Conservation (phyloP, 2,329 filamentous ascomycete genomes). For the Hypoxylon sp. region DNA sequence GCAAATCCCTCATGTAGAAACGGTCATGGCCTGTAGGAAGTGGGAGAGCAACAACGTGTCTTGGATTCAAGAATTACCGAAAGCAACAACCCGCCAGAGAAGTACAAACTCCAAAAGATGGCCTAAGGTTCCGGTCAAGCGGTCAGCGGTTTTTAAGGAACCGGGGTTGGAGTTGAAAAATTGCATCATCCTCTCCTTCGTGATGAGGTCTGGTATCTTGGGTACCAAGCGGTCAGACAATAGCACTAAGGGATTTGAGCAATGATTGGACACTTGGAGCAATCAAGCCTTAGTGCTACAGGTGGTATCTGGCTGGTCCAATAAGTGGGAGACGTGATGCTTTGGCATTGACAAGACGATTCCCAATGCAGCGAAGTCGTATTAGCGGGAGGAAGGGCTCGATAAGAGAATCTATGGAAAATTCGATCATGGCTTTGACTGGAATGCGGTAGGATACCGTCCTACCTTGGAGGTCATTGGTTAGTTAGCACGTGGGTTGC, state of each 20-base stretch:
- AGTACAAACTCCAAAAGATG: slow-evolving; percentile 3
- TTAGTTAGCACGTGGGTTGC: slow-evolving; percentile 40
- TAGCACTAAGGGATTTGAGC: slow-evolving; percentile 3
- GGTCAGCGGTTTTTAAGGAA: slow-evolving; percentile 29
- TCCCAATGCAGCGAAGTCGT: slow-evolving; percentile 36
- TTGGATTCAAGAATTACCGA: slow-evolving; percentile 32
- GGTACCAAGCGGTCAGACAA: slow-evolving; percentile 39
- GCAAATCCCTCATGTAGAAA: slow-evolving; percentile 22
- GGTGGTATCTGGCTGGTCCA: slow-evolving; percentile 30
- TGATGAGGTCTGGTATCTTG: slow-evolving; percentile 23
- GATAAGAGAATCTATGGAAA: slow-evolving; percentile 29
- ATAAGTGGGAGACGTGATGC: slow-evolving; percentile 23
- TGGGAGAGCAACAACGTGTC: slow-evolving; percentile 45
- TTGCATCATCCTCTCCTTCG: slow-evolving; percentile 39
- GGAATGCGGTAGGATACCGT: slow-evolving; percentile 11
- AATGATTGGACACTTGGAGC: slow-evolving; percentile 36
- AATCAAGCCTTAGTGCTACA: slow-evolving; percentile 31
- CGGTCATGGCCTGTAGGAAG: slow-evolving; percentile 45
- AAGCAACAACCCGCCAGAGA: slow-evolving; percentile 16
- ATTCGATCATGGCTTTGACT: slow-evolving; percentile 24
- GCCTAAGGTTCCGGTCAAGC: slow-evolving; percentile 20
- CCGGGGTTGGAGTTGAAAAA: slow-evolving; percentile 24
- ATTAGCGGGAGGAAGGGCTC: slow-evolving; percentile 31
- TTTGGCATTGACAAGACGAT: slow-evolving; percentile 20
- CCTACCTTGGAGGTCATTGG: slow-evolving; percentile 26